A percentile compares a stretch with the other conserved stretches of the same genome.
Conservation (phyloP, 352 stramenopile species). For the Plasmopara muralis region DNA sequence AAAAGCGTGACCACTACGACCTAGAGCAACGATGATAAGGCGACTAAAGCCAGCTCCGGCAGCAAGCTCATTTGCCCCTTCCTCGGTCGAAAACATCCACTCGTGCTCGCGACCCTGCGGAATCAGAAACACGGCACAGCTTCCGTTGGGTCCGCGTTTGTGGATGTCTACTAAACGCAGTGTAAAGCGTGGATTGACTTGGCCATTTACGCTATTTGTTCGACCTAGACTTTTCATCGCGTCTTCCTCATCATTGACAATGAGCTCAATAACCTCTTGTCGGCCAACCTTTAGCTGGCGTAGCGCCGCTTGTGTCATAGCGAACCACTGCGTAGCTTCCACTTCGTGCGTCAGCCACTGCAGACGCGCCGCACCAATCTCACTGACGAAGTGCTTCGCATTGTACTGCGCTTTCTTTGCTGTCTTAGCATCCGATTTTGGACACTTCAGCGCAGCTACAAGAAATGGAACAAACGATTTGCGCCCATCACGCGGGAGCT, state of each 20-base stretch:
- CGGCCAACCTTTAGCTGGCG: conserved; percentile 44
- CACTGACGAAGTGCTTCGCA: conserved; percentile 32
- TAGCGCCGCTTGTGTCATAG: conserved; percentile 43
- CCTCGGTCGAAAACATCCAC: conserved; percentile 70
- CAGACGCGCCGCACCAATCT: conserved; percentile 22
- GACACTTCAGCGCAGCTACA: conserved; percentile 32
- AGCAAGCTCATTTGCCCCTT: conserved; percentile 58
- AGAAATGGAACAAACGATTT: conserved; percentile 57
- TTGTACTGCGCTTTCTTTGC: conserved; percentile 36
- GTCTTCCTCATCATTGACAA: conserved; percentile 34
- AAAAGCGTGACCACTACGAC: conserved; percentile 51
- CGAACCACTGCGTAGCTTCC: conserved; percentile 53
- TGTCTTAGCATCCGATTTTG: conserved; percentile 14
- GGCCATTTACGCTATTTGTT: conserved; percentile 5
- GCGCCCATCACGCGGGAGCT: conserved; percentile 33
- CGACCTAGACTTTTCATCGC: conserved; percentile 7
- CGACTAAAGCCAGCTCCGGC: conserved; percentile 56
- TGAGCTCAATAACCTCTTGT: conserved; percentile 52
- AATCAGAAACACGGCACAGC: conserved; percentile 66
- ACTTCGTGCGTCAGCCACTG: conserved; percentile 51
- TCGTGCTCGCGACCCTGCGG: conserved; percentile 77
- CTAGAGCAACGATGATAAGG: conserved; percentile 62
- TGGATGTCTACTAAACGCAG: conserved; percentile 54
- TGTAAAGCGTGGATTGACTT: conserved; percentile 45
- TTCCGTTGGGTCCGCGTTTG: conserved; percentile 40